phyloP scores from a whole-genome alignment of 2,329 filamentous ascomycete species.

The Byssothecium circinans region DNA sequence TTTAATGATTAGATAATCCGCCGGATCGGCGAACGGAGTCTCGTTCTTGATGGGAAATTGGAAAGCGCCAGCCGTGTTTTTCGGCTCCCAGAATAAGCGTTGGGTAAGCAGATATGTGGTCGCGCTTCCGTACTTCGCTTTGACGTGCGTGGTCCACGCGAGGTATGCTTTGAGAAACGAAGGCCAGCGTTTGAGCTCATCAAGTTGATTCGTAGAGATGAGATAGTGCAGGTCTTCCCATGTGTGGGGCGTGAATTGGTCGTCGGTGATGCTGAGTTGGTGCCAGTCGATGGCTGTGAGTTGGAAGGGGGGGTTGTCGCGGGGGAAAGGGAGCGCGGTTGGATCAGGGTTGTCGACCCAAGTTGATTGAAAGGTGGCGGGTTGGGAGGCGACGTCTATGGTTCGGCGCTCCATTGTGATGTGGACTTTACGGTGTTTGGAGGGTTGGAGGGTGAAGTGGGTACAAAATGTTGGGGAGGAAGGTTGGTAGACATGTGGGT shows the following conservation, averaged over 20 bases:
- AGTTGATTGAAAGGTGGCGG: conserved; percentile 30
- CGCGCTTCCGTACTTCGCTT: conserved; percentile 58
- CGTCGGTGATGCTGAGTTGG: conserved; percentile 36
- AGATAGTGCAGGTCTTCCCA: conserved; percentile 37
- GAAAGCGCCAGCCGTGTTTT: conserved; percentile 18
- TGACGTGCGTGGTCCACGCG: conserved; percentile 59
- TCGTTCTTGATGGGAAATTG: conserved; percentile 49
- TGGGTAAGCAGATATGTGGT: conserved; percentile 59
- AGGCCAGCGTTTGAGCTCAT: conserved; percentile 60
- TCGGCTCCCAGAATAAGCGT: conserved; percentile 55
- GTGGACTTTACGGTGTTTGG: no score
- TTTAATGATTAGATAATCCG: conserved; percentile 59
- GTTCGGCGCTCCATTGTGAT: neutral
- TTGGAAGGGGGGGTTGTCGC: conserved; percentile 38
- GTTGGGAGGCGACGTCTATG: conserved; percentile 29
- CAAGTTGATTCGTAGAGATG: conserved; percentile 55
- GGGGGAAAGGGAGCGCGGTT: conserved; percentile 37
- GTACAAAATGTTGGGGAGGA: no score
- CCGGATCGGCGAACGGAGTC: conserved; percentile 56
- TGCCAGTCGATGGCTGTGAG: conserved; percentile 40
- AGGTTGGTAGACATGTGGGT: no score
- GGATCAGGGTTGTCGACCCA: conserved; percentile 38
- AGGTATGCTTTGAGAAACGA: conserved; percentile 62
- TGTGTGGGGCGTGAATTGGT: conserved; percentile 37
- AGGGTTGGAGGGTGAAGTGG: no score